These are phyloP conservation scores for Calonectria fujianensis DNA, from an alignment of 2,329 filamentous ascomycete species.

Conservation along the genomic window DNA sequence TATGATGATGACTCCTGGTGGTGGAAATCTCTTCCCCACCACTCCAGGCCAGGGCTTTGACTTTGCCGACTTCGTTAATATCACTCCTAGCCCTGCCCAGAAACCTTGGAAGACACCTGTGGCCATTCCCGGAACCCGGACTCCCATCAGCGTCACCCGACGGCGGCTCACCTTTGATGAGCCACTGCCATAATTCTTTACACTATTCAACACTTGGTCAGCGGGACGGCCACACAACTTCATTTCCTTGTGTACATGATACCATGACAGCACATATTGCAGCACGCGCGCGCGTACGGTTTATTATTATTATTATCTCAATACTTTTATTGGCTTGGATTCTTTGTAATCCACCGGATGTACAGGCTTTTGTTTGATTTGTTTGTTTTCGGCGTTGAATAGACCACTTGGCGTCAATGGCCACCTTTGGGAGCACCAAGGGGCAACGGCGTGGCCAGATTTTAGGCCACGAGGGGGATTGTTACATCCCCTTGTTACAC, in stretches of 20 bases:
- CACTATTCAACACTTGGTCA: conserved; percentile 28
- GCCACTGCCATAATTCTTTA: conserved; percentile 60
- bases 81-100: conserved; percentile 96
- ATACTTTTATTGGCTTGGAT: conserved; percentile 43
- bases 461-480: conserved; percentile 29
- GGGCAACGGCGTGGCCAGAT: conserved; percentile 38
- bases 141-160: conserved; percentile 80
- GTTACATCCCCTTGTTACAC: conserved; percentile 42
- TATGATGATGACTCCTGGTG: conserved; percentile 91
- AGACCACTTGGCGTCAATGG: conserved; percentile 52
- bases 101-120: conserved; percentile 89
- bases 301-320: conserved; percentile 36
- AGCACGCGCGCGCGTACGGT: conserved; percentile 46
- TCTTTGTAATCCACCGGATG: conserved; percentile 43
- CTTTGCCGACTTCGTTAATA: conserved; percentile 97
- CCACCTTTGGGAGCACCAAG: conserved; percentile 39
- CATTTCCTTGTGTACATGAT: conserved; percentile 59
- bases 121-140: conserved; percentile 69
- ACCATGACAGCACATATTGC: conserved; percentile 59
- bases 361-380: conserved; percentile 46
- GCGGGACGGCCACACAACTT: conserved; percentile 39
- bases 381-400: conserved; percentile 51
- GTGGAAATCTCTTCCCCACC: conserved; percentile 80
- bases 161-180: conserved; percentile 89
- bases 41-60: conserved; percentile 92